Percentiles rank a stretch among this genome's conserved stretches.
phyloP scores from a whole-genome alignment of 225 moss, liverwort and hornwort genomes.

The Ulota crispa region DNA sequence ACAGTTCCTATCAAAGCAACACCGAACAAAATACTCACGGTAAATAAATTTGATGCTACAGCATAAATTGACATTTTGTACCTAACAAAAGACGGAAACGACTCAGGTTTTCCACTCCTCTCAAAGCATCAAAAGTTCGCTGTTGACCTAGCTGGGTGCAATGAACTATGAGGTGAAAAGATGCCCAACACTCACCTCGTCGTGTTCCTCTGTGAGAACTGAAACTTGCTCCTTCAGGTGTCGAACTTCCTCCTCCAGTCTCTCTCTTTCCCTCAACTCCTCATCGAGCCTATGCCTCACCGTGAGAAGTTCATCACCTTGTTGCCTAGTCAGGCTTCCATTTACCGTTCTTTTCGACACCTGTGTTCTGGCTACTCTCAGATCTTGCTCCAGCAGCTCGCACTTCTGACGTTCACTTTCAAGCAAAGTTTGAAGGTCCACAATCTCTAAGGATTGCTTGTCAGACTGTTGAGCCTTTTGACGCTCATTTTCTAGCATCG shows the following conservation, averaged over 20 bases:
- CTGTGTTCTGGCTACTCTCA: conserved; percentile 30
- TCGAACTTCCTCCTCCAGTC: conserved; percentile 57
- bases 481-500: conserved; percentile 38
- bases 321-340: conserved; percentile 46
- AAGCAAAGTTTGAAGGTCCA: conserved; percentile 39
- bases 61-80: no score
- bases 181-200: conserved; percentile 47
- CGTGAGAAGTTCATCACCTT: conserved; percentile 59
- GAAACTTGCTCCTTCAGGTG: conserved; percentile 72
- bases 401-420: conserved; percentile 54
- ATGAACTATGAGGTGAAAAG: not conserved
- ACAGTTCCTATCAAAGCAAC: no score
- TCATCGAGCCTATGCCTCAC: conserved; percentile 59
- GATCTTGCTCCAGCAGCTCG: conserved; percentile 57
- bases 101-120: no score
- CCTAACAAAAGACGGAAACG: no score
- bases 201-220: conserved; percentile 67
- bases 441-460: conserved; percentile 35
- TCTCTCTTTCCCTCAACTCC: conserved; percentile 51
- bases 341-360: conserved; percentile 43
- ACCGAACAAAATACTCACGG: no score
- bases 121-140: no score
- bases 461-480: conserved; percentile 46
- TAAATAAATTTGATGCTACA: no score
- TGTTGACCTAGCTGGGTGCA: not conserved